Percentiles rank a stretch among this genome's conserved stretches.
Conservation (phyloP, 2,329 filamentous ascomycete genomes). For the Fusarium denticulatum region DNA sequence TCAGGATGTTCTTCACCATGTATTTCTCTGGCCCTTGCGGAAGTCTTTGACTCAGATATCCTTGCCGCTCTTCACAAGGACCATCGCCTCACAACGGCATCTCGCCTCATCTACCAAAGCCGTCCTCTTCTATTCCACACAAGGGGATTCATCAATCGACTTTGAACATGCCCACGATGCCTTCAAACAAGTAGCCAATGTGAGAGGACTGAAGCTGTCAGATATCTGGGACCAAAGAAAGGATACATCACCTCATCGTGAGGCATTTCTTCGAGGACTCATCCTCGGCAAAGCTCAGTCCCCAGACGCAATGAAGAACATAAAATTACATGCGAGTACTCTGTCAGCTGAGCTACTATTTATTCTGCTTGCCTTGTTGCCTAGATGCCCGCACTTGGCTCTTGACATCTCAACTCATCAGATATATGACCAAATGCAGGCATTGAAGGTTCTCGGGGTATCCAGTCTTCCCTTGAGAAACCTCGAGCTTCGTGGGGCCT, state of each 20-base stretch:
- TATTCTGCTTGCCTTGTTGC: conserved; percentile 1
- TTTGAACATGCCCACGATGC: neutral
- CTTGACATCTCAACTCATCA: neutral
- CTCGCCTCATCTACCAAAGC: conserved; percentile 14
- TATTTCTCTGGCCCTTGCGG: neutral
- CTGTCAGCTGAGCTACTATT: neutral
- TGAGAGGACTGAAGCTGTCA: neutral
- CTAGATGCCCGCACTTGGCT: conserved; percentile 4
- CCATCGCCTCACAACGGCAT: neutral
- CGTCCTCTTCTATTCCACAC: neutral
- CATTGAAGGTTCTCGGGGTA: conserved; percentile 5
- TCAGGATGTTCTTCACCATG: conserved; percentile 26
- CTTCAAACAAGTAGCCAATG: neutral
- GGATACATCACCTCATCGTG: neutral
- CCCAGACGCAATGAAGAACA: neutral
- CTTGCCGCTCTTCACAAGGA: conserved; percentile 17
- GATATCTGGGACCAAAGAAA: neutral
- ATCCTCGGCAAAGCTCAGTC: neutral
- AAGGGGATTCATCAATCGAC: neutral
- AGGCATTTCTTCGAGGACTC: conserved; percentile 1
- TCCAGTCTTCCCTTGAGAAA: neutral
- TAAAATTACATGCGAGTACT: neutral
- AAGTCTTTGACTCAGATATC: neutral
- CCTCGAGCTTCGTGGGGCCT: neutral
- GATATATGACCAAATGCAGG: neutral